phyloP scores from a whole-genome alignment of 129 eudicot genomes.

The Flaveria brownii region DNA sequence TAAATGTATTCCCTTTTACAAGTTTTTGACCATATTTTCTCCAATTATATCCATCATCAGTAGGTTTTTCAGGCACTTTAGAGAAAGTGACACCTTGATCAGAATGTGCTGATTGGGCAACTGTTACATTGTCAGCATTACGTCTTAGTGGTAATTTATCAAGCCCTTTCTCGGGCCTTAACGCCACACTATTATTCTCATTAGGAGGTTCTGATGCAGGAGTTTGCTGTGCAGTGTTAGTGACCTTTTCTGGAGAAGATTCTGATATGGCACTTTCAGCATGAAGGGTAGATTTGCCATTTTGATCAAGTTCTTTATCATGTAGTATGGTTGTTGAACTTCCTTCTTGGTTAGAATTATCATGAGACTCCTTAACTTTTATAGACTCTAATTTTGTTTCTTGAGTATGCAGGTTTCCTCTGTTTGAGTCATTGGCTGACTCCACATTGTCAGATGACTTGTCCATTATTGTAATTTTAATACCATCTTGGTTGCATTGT shows the following conservation, averaged over 20 bases:
- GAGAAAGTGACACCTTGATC: conserved; percentile 51
- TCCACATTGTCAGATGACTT: conserved; percentile 35
- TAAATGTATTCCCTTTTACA: conserved; percentile 72
- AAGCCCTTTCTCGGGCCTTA: conserved; percentile 50
- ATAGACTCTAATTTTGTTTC: conserved; percentile 33
- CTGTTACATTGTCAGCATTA: conserved; percentile 51
- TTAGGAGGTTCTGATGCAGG: conserved; percentile 40
- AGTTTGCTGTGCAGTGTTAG: conserved; percentile 35
- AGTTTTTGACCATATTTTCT: conserved; percentile 89
- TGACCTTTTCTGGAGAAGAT: too few species aligned
- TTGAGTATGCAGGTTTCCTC: conserved; percentile 33
- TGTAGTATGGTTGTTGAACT: conserved; percentile 35
- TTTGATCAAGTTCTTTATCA: conserved; percentile 32
- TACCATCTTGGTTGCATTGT: conserved; percentile 40
- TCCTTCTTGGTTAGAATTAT: conserved; percentile 50
- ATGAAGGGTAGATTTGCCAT: conserved; percentile 14
- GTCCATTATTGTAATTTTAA: conserved; percentile 36
- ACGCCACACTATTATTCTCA: conserved; percentile 26
- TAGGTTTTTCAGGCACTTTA: conserved; percentile 64
- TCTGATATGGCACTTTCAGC: too few species aligned
- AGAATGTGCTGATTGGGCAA: conserved; percentile 38
- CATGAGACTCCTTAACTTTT: conserved; percentile 26
- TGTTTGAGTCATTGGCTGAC: conserved; percentile 26
- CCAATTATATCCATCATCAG: conserved; percentile 87
- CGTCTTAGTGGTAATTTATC: conserved; percentile 64